Base-by-base conservation (phyloP, 495 filamentous ascomycete genomes). In the Penicillium roqueforti region DNA sequence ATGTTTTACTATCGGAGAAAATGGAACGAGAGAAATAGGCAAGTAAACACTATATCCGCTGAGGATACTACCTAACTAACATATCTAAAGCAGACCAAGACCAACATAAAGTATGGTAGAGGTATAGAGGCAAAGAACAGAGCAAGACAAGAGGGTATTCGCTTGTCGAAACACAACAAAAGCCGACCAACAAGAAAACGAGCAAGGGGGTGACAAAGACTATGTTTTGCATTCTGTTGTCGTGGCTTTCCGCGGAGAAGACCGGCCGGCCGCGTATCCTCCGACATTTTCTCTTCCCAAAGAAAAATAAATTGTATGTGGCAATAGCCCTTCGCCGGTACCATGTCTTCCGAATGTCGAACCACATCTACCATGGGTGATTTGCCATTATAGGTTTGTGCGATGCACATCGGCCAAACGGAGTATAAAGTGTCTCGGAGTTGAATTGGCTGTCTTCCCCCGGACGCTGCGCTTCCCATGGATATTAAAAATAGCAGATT, bases 61-160 rank as follows among this genome's bases (percentile, higher is more conserved):
- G n/a, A n/a, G n/a, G n/a, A n/a, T n/a, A n/a, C n/a, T n/a, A n/a
- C n/a, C n/a, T n/a, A n/a, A n/a, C n/a, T n/a, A n/a, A n/a, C n/a
- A 22, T n/a, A 43, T 10, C 40, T 14, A 6, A 28, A 25, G 26
- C n/a, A 18, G 26, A 25, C 42, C 14, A 11, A 28, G 20, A 26
- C 25, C 16, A 29, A 45, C 26, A 5, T 44, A 18, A 43, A 41
- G 38, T 26, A 45, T 23, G 25, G 8, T 29, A 42, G 13, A 53
- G 28, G 23, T 19, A 11, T 29, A 42, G 13, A 53, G 28, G 23
- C 23, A 26, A 51, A 51, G 6, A 20, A 42, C 25, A 47, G 20
- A 55, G 25, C 20, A 26, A 49, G 42, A 53, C 47, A 47, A 48
- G 31, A 48, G 61, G 62, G 62, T 62, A 65, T 65, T 63, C 52